These are phyloP conservation scores for Chaetomiaceae sp. DNA, from an alignment of 2,329 filamentous ascomycete species.

Conservation along the genomic window DNA sequence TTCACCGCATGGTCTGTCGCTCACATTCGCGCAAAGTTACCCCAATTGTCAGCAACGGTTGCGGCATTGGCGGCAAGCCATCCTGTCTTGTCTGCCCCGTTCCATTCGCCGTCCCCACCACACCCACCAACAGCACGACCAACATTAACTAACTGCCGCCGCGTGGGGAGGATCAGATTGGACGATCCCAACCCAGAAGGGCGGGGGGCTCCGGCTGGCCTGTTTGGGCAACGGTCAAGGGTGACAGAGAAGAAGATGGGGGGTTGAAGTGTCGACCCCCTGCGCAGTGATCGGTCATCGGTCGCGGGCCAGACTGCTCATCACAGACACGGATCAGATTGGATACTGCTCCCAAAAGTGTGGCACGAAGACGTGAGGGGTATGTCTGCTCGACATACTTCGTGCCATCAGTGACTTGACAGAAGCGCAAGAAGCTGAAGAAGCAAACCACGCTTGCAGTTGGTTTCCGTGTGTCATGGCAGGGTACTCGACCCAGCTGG, in stretches of 20 bases:
- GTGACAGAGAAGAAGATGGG: not conserved
- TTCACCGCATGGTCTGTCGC: too few relatives aligned
- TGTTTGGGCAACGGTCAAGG: not conserved
- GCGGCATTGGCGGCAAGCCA: not conserved
- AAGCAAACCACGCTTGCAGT: not conserved
- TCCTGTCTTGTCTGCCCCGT: not conserved
- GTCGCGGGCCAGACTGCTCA: not conserved
- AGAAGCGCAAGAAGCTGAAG: not conserved
- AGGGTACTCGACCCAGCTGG: too few relatives aligned
- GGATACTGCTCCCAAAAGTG: not conserved
- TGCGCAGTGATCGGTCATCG: conserved; percentile 1
- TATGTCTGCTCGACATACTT: too few relatives aligned
- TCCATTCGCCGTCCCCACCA: too few relatives aligned
- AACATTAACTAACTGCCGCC: not conserved
- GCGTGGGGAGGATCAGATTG: not conserved
- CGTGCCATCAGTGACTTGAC: too few relatives aligned
- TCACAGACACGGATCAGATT: conserved; percentile 2
- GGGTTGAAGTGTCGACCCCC: not conserved
- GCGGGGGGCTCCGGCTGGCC: not conserved
- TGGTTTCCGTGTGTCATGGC: too few relatives aligned
- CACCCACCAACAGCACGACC: too few relatives aligned
- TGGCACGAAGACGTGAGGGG: too few relatives aligned
- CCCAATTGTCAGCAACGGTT: too few relatives aligned
- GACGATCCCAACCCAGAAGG: not conserved
- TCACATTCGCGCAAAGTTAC: too few relatives aligned